phyloP scores from a whole-genome alignment of 345 rosid genomes.

The Aethionema arabicum region DNA sequence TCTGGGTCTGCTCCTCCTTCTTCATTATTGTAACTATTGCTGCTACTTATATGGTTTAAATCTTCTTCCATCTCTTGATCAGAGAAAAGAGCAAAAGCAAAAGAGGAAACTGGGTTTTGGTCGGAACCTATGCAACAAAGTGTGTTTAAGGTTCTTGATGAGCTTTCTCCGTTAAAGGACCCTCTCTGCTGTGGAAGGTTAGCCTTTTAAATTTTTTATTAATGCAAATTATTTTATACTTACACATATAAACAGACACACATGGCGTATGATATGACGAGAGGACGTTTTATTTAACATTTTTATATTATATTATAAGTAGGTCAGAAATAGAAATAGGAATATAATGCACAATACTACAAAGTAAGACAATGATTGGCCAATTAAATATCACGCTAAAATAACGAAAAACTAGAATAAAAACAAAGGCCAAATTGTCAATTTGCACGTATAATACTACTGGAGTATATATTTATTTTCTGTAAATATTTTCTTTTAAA shows the following conservation, averaged over 20 bases:
- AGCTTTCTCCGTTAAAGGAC: constrained; percentile 25
- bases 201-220: background rate
- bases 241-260: constrained; percentile 7
- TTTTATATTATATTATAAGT: constrained; percentile 14
- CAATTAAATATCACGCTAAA: constrained; percentile 6
- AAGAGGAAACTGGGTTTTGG: constrained; percentile 30
- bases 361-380: constrained; percentile 31
- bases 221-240: constrained; percentile 17
- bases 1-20: constrained; percentile 68
- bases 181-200: constrained; percentile 11
- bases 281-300: constrained; percentile 16
- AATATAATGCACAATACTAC: constrained; percentile 27
- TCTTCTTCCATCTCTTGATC: constrained; percentile 44
- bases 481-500: too few species aligned
- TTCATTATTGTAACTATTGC: constrained; percentile 35
- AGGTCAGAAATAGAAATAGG: constrained; percentile 25
- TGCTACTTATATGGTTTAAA: constrained; percentile 24
- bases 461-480: too few species aligned
- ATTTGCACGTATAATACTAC: constrained; percentile 1
- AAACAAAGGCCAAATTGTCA: background rate
- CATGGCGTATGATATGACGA: background rate
- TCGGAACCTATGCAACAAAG: constrained; percentile 37
- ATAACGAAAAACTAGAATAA: background rate
- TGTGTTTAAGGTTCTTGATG: constrained; percentile 32
- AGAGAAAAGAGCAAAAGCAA: constrained; percentile 2